These are phyloP conservation scores for Apophysomyces elegans DNA, from an alignment of 371 early-diverging fungal genomes.

Conservation along the genomic window DNA sequence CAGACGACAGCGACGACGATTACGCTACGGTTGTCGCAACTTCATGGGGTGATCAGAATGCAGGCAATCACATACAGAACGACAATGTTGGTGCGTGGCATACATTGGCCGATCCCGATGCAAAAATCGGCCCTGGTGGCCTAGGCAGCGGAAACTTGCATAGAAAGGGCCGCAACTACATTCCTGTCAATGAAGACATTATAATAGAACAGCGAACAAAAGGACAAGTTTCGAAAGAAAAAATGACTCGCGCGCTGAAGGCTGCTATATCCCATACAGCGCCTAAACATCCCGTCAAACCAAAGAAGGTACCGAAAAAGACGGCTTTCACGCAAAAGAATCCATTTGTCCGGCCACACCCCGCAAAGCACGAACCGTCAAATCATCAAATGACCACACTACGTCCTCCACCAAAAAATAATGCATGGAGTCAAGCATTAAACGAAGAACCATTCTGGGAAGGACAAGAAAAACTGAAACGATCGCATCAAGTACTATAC, in stretches of 20 bases:
- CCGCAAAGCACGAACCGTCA: not conserved
- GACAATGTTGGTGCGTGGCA: slow-evolving; percentile 19
- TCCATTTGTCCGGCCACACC: not conserved
- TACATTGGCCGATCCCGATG: slow-evolving; percentile 22
- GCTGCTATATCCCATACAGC: not conserved
- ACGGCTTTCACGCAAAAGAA: not conserved
- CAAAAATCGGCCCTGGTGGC: slow-evolving; percentile 27
- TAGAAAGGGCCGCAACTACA: slow-evolving; percentile 29
- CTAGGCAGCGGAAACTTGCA: slow-evolving; percentile 31
- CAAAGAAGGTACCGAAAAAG: not conserved
- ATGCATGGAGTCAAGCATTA: slow-evolving; percentile 19
- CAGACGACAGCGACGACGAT: slow-evolving; percentile 23
- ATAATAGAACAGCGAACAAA: slow-evolving; percentile 27
- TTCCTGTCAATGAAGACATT: slow-evolving; percentile 26
- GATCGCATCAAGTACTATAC: not conserved
- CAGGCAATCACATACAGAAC: not conserved
- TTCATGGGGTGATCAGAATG: slow-evolving; percentile 17
- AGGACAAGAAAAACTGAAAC: not conserved
- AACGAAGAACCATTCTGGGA: slow-evolving; percentile 25
- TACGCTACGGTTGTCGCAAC: slow-evolving; percentile 20
- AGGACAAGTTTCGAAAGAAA: slow-evolving; percentile 13
- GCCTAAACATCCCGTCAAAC: slow-evolving; percentile 5
- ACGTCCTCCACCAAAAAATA: slow-evolving; percentile 19
- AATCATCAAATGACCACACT: not conserved
- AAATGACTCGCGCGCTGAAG: not conserved